These are phyloP conservation scores for Ophiostoma ulmi DNA, from an alignment of 2,329 filamentous ascomycete genomes.

Conservation along the genomic window DNA sequence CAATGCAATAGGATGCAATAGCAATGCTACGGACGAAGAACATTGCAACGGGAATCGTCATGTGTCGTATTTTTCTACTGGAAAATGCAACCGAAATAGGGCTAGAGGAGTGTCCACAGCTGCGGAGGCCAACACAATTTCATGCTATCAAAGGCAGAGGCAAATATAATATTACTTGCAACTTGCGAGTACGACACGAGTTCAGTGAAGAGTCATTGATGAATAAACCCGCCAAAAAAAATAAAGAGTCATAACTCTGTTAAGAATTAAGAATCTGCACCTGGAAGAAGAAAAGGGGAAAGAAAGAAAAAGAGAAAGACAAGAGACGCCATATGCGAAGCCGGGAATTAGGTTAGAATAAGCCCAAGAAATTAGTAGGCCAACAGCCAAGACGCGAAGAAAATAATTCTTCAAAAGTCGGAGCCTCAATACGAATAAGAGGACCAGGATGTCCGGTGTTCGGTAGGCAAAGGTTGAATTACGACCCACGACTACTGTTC, in stretches of 20 bases:
- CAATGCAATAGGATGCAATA: background rate
- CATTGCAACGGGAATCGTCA: background rate
- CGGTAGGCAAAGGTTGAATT: background rate
- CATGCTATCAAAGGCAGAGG: background rate
- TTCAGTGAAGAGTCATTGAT: background rate
- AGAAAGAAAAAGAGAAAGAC: background rate
- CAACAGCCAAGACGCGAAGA: background rate
- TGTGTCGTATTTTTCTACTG: background rate
- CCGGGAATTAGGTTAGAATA: background rate
- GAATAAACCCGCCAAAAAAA: background rate
- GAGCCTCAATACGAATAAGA: background rate
- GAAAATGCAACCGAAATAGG: background rate
- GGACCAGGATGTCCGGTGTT: background rate
- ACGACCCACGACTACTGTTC: background rate
- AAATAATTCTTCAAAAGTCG: background rate
- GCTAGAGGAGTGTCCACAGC: background rate
- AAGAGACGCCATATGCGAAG: background rate
- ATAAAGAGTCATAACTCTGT: too few relatives aligned
- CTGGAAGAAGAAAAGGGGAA: too few relatives aligned
- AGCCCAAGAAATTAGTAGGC: background rate
- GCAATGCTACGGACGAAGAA: background rate
- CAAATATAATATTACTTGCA: background rate
- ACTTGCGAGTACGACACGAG: background rate
- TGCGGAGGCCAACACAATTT: slow-evolving; percentile 1
- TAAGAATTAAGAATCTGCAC: too few relatives aligned